Base-by-base conservation (phyloP, 805 yeast genomes). In the Naumovozyma castellii region DNA sequence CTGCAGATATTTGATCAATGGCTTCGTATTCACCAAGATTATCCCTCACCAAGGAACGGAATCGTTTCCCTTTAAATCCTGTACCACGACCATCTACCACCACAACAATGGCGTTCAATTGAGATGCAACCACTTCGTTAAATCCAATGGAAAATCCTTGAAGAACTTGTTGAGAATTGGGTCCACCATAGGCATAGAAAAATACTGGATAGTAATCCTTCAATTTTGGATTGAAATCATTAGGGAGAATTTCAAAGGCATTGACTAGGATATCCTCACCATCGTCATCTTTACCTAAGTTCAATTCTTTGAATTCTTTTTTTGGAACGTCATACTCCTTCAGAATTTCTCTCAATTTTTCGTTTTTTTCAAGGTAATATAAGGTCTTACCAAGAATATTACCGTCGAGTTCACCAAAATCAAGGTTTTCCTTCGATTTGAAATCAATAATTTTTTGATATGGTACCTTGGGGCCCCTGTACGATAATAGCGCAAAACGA, bases 81-180 rank as follows among this genome's bases (percentile, higher is more conserved):
- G 98, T 92, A 22, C 98, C 98, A 50, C 98, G 75, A 0, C 97
- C 97, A 62, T 92, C 98, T 3, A 92, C 94, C 1, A 95, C 84
- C 1, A 92, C 95, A 6, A 92, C 95, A 36, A 92, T 73, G 2
- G 94, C 85, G 51, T 81, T 72, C 46, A 84, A 67, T 49, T 79
- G 80, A 1, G 95, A 75, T 0, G 95, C 80, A 32, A 83, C 74
- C 9, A 84, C 79, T 20, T 82, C 74, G 44, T 88, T 82, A 61
- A 86, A 88, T 6, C 73, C 69, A 25, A 82, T 64, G 0, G 72
- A 56, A 53, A 77, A 86, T 12, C 65, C 56, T 45, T 82, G 76
- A 33, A 70, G 65, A 5, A 90, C 96, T 39, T 75, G 68, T 60
- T 92, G 97, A 4, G 95, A 83, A 28, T 87, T 92, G 6, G 98